Percentiles rank a stretch among this genome's conserved stretches.
Evolutionary conservation across 2,329 filamentous ascomycete genomes (phyloP).

Genomic region (Neonectria ditissima): DNA sequence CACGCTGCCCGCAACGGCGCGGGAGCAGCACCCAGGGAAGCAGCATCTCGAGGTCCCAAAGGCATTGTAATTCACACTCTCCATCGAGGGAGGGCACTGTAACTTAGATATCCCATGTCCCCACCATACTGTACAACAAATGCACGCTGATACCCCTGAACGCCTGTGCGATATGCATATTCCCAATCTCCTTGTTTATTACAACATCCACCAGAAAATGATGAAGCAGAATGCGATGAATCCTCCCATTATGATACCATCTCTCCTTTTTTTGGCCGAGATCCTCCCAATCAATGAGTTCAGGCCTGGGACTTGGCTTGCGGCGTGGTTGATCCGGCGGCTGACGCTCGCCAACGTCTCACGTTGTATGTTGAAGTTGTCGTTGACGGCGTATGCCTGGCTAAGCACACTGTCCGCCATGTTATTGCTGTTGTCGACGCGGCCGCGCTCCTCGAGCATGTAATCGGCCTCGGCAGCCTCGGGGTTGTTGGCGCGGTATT

Average conservation of each 20-base stretch:
- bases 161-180: slow-evolving; percentile 47
- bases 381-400: slow-evolving; percentile 96
- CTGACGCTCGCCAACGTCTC: slow-evolving; percentile 92
- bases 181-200: slow-evolving; percentile 42
- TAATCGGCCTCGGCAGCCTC: slow-evolving; percentile 91
- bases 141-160: slow-evolving; percentile 54
- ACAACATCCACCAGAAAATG: slow-evolving; percentile 84
- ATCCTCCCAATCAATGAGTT: slow-evolving; percentile 94
- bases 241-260: slow-evolving; percentile 90
- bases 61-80: slow-evolving; percentile 41
- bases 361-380: slow-evolving; percentile 87
- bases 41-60: slow-evolving; percentile 46
- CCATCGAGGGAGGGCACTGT: slow-evolving; percentile 36
- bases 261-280: slow-evolving; percentile 92
- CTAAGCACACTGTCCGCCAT: slow-evolving; percentile 91
- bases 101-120: slow-evolving; percentile 43
- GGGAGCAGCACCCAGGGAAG: slow-evolving; percentile 50
- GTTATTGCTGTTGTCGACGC: slow-evolving; percentile 89
- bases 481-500: slow-evolving; percentile 86
- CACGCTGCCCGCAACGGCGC: slow-evolving; percentile 48
- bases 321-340: slow-evolving; percentile 87
- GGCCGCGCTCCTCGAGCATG: slow-evolving; percentile 90
- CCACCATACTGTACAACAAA: slow-evolving; percentile 50
- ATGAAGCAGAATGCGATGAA: slow-evolving; percentile 95
- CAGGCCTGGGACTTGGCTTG: slow-evolving; percentile 91